Evolutionary conservation across 1,284 basidiomycete genomes (phyloP), one percentile per base, ranked within the genome.

Genomic region (Ganoderma lucidum): DNA sequence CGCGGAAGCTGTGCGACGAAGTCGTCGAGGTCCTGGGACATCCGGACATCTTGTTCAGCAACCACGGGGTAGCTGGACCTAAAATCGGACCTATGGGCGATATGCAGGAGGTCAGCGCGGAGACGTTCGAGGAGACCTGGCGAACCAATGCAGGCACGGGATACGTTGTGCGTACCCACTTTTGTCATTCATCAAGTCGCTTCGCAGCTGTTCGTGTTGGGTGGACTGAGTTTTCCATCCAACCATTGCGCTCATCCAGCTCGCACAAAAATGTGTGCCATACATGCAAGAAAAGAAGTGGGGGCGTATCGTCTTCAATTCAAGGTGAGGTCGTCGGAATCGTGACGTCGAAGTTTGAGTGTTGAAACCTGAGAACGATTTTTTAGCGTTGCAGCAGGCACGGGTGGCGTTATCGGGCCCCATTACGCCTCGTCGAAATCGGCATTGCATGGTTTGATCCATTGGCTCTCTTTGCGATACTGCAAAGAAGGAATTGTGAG

Each of bases 371-470:
- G 19, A 35, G 30, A 35, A 23, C 55, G n/a, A 56, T 59, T 30
- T 61, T 42, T 61, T 42, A 82, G 81, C 66, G 80, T 83, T 48
- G 81, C 82, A 10, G 74, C 80, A 73, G 82, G 77, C 6, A 86
- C 82, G 30, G 87, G 87, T 17, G 87, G 87, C 1, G 83, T 88
- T 1, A 81, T 88, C 62, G 87, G 87, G 0, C 86, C 87, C 0
- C 87, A 88, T 68, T 88, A 88, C 66, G 86, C 87, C 2, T 87
- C 86, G 0, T 87, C 86, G 0, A 88, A 88, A 69, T 83, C 86
- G 6, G 87, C 86, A 3, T 75, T 88, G 69, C 86, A 88, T 71
- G 87, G 87, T 0, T 79, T 88, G 3, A 78, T 87, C 60, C 87
- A 87, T 71, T 88, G 87, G 87, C 78, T 87, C n/a, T 84, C 87